Percentiles rank a stretch among this genome's conserved stretches.
phyloP scores from a whole-genome alignment of 352 stramenopile species.

The Paralagenidium karlingii region DNA sequence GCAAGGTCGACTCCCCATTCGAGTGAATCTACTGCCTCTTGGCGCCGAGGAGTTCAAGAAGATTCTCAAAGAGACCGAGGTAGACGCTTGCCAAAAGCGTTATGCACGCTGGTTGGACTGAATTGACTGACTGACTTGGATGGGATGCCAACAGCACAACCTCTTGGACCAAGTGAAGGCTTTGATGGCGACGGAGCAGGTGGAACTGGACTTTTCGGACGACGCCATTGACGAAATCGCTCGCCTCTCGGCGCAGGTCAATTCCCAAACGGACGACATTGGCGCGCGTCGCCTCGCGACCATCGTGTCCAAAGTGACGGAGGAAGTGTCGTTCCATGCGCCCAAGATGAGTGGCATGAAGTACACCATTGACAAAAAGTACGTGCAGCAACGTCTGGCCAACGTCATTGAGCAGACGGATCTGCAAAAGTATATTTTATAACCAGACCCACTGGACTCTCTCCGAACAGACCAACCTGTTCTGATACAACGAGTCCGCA shows the following conservation, averaged over 20 bases:
- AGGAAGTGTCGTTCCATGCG: conserved; percentile 97
- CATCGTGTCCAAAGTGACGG: conserved; percentile 94
- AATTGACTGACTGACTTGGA: background rate
- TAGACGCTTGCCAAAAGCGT: no score
- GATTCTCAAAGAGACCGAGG: conserved; percentile 96
- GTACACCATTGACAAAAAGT: conserved; percentile 87
- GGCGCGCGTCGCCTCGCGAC: conserved; percentile 95
- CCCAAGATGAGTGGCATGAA: conserved; percentile 75
- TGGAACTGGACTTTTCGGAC: conserved; percentile 91
- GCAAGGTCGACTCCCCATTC: conserved; percentile 96
- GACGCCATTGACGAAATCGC: conserved; percentile 96
- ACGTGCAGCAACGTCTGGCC: conserved; percentile 87
- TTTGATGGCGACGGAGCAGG: conserved; percentile 93
- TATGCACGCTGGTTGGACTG: conserved; percentile 4
- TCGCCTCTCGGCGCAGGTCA: conserved; percentile 86
- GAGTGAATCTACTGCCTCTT: conserved; percentile 93
- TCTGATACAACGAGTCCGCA: no score
- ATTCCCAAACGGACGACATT: conserved; percentile 97
- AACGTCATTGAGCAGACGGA: conserved; percentile 92
- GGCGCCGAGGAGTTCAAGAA: conserved; percentile 96
- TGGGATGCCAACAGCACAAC: no score
- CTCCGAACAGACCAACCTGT: no score
- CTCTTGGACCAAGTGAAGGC: conserved; percentile 93
- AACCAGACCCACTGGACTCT: no score
- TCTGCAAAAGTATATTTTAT: conserved; percentile 97